phyloP scores from a whole-genome alignment of 306 rosid species.

The Urtica urens region DNA sequence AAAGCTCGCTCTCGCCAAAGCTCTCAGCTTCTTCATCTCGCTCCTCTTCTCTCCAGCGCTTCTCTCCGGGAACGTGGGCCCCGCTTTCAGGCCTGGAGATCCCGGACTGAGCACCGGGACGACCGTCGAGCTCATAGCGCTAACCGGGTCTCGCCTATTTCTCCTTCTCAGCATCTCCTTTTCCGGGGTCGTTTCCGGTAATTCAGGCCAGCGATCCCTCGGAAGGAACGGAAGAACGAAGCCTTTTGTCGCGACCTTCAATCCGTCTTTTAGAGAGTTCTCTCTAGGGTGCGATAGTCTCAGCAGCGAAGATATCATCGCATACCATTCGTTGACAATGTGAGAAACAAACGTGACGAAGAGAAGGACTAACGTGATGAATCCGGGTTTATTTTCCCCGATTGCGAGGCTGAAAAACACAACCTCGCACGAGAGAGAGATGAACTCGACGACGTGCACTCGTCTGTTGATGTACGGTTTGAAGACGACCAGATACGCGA shows the following conservation, averaged over 20 bases:
- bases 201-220: constrained; percentile 35
- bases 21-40: constrained; percentile 46
- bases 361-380: constrained; percentile 30
- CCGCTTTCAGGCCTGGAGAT: constrained; percentile 21
- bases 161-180: constrained; percentile 27
- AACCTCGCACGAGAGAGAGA: constrained; percentile 41
- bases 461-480: constrained; percentile 47
- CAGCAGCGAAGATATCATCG: constrained; percentile 26
- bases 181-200: constrained; percentile 28
- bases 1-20: constrained; percentile 54
- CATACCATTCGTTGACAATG: constrained; percentile 42
- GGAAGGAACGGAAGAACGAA: constrained; percentile 49
- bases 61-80: constrained; percentile 11
- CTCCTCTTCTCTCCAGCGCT: constrained; percentile 18
- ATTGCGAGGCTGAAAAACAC: constrained; percentile 30
- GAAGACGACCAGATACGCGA: constrained; percentile 27
- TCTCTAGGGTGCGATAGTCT: constrained; percentile 34
- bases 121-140: constrained; percentile 45
- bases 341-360: constrained; percentile 35
- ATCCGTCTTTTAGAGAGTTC: constrained; percentile 30
- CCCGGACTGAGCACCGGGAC: constrained; percentile 51
- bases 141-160: constrained; percentile 25
- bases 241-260: constrained; percentile 44
- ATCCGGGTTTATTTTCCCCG: constrained; percentile 18
- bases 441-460: constrained; percentile 37